Base-by-base conservation (phyloP, 306 rosid species). In the Prunus armeniaca region DNA sequence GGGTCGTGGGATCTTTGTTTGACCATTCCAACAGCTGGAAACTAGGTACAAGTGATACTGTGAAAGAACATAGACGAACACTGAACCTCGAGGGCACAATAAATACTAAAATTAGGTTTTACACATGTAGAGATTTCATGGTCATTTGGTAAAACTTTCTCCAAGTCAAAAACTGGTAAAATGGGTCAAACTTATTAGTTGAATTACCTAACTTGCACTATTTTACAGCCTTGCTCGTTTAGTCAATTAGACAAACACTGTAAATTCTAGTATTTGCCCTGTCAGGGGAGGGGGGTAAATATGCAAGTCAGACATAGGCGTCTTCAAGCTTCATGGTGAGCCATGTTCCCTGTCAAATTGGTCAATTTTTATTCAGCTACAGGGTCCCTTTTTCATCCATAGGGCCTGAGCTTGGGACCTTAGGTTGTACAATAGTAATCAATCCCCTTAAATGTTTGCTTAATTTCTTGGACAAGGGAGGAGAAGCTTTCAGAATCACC, bases 401-500 rank as follows among this genome's bases (percentile, higher is more conserved):
- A 65, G 69, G 49, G 50, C 0, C 27, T 56, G 28, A n/a, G 74
- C 32, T 28, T 32, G 67, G 50, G 75, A 56, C 75, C 55, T 20
- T 64, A 28, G 62, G 38, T 11, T 49, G 60, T 69, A 7, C 74
- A 46, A 34, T 62, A 22, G 77, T 25, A 32, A 65, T 65, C 49
- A 19, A 19, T 65, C 50, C 17, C 17, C 49, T 38, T 65, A 65
- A 65, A 65, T 65, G 69, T 19, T 34, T 47, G 20, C 79, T 73
- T 49, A 47, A 10, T 41, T 79, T 54, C 41, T 51, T 63, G 28
- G 24, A 17, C 34, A 47, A 72, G 41, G 43, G 43, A 7, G 43
- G 9, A 4, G 58, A 6, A 73, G 19, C 58, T 60, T 67, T 83
- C 76, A 52, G 18, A 27, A 51, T 60, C 81, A 58, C n/a, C 28